Evolutionary conservation across 2,329 filamentous ascomycete species (phyloP).

Genomic region (Botryotinia globosa): DNA sequence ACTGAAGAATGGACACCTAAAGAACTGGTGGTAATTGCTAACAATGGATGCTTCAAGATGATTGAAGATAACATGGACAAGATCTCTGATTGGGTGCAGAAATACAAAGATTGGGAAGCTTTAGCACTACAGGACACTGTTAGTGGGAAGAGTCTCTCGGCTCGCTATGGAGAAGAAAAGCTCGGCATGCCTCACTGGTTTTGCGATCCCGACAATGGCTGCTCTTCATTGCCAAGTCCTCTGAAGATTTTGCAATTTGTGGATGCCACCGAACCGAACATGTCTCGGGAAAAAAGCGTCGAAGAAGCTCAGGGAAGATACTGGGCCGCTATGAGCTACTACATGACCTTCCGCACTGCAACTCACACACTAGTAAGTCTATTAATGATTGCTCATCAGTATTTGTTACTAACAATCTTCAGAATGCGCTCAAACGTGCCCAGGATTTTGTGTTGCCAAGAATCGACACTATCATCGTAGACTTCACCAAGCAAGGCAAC

Average conservation of each 20-base stretch:
- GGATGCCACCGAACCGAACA: background rate
- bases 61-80: background rate
- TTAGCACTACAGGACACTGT: background rate
- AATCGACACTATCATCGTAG: background rate
- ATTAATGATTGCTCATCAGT: background rate
- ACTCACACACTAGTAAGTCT: background rate
- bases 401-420: background rate
- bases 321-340: background rate
- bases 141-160: background rate
- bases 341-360: background rate
- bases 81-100: background rate
- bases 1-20: background rate
- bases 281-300: background rate
- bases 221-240: background rate
- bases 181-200: background rate
- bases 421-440: background rate
- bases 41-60: background rate
- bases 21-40: background rate
- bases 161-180: background rate
- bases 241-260: slow-evolving; percentile 1
- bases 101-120: slow-evolving; percentile 3
- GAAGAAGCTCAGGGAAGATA: slow-evolving; percentile 10
- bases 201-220: slow-evolving; percentile 3
- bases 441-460: background rate
- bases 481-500: slow-evolving; percentile 14